A percentile compares a stretch with the other conserved stretches of the same genome.
Evolutionary conservation across 805 yeast species (phyloP).

Genomic region (Yarrowia sp.): DNA sequence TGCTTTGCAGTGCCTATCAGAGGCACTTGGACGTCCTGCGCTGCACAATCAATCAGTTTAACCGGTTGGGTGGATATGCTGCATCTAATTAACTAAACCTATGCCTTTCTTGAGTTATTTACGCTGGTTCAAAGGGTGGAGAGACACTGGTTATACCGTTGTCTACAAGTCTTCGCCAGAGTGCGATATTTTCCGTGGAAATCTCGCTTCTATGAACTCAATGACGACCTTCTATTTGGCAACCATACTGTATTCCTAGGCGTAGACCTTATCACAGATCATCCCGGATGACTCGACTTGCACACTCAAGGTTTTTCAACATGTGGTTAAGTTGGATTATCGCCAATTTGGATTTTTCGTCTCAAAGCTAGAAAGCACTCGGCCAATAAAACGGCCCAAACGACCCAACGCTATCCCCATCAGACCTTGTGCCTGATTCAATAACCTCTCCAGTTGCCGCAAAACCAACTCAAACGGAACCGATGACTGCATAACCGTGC

Average conservation of each 20-base stretch:
- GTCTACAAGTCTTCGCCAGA: too few species aligned
- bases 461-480: neutral
- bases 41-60: neutral
- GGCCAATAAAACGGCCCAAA: neutral
- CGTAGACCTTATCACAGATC: slow-evolving; percentile 7
- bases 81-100: neutral
- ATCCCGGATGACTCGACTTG: neutral
- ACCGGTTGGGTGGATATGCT: neutral
- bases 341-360: neutral
- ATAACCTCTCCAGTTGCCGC: neutral
- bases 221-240: neutral
- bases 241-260: neutral
- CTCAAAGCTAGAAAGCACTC: neutral
- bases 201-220: neutral
- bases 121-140: neutral
- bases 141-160: neutral
- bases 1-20: slow-evolving; percentile 4
- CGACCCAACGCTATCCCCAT: neutral
- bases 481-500: neutral
- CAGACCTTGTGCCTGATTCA: neutral
- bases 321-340: neutral
- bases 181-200: neutral
- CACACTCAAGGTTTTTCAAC: neutral
- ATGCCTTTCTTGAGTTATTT: neutral
- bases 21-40: neutral